Evolutionary conservation across 2,329 filamentous ascomycete species (phyloP).

Genomic region (Dothideomycetes sp.): DNA sequence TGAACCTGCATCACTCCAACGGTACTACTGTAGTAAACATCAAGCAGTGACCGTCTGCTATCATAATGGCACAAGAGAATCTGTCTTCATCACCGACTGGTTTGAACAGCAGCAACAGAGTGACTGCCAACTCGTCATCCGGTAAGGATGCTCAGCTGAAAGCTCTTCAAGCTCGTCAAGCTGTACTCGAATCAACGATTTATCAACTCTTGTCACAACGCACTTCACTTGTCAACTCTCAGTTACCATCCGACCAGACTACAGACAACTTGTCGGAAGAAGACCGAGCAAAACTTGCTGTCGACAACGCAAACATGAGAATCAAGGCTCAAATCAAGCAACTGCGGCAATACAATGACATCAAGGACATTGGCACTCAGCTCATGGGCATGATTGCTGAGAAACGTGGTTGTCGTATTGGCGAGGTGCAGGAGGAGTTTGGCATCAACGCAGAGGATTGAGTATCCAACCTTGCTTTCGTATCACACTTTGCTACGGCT

Average conservation of each 20-base stretch:
- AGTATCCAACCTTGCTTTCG: slow-evolving; percentile 14
- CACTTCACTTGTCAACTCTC: slow-evolving; percentile 27
- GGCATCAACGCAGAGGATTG: slow-evolving; percentile 37
- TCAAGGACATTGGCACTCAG: slow-evolving; percentile 58
- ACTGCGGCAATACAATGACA: slow-evolving; percentile 61
- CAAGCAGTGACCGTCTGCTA: too few relatives aligned
- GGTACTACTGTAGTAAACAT: too few relatives aligned
- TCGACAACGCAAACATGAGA: slow-evolving; percentile 40
- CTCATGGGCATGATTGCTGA: slow-evolving; percentile 61
- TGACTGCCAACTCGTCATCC: too few relatives aligned
- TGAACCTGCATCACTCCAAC: too few relatives aligned
- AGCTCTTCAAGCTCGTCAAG: slow-evolving; percentile 22
- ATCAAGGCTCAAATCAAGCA: slow-evolving; percentile 56
- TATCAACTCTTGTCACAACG: slow-evolving; percentile 37
- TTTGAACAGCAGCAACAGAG: too few relatives aligned
- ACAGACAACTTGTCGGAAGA: not conserved
- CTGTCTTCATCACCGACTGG: too few relatives aligned
- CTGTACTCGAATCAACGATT: slow-evolving; percentile 40
- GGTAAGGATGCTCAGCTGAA: slow-evolving; percentile 8
- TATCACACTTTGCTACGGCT: not conserved
- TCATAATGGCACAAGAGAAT: too few relatives aligned
- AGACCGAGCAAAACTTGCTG: slow-evolving; percentile 21
- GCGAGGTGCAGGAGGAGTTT: slow-evolving; percentile 41
- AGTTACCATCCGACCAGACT: slow-evolving; percentile 19
- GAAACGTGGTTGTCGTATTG: slow-evolving; percentile 47